Evolutionary conservation across 2,329 filamentous ascomycete genomes (phyloP), one percentile per base, ranked within the genome.

Genomic region (Aureobasidium uvarum): DNA sequence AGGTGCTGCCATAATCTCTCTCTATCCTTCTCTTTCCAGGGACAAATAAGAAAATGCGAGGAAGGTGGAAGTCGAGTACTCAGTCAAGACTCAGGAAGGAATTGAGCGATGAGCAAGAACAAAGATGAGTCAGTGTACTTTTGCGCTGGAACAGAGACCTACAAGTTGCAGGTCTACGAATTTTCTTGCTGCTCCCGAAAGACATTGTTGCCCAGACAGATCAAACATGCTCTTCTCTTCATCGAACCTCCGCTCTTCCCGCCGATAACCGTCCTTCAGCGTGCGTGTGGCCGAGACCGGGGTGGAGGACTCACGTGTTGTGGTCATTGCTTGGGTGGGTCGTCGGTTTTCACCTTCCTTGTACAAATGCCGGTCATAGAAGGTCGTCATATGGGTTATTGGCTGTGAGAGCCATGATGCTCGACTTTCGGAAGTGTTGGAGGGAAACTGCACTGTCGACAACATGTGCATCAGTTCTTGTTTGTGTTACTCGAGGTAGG

Each of bases 1-100:
- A 56, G n/a, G 64, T 58, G 41, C 67, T 63, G 55, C 20, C 60
- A 41, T 58, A 31, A n/a, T 36, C 33, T 55, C 20, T 5, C 51
- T 58, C n/a, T 10, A 41, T 48, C 31, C 39, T 38, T 36, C 28
- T 43, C 52, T 54, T 54, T 51, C 11, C 16, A 25, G 10, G 1
- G 3, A 36, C 33, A 41, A 16, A 33, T 13, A 13, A 23, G 13
- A 28, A 48, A 11, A 28, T 31, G 16, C 16, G 23, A 36, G 36
- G 38, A 58, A 54, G 28, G 38, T 48, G 38, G 23, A 14, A 43
- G 5, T 60, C 41, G 28, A 48, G 7, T 28, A 18, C 39, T 36
- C 39, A 18, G 16, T 25, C 14, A 13, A 23, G 14, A 31, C 31
- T 18, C 7, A 16, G 59, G 36, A 50, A 51, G 13, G 59, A 43